Base-by-base conservation (phyloP, 257 asterid genomes). In the Penstemon davidsonii region DNA sequence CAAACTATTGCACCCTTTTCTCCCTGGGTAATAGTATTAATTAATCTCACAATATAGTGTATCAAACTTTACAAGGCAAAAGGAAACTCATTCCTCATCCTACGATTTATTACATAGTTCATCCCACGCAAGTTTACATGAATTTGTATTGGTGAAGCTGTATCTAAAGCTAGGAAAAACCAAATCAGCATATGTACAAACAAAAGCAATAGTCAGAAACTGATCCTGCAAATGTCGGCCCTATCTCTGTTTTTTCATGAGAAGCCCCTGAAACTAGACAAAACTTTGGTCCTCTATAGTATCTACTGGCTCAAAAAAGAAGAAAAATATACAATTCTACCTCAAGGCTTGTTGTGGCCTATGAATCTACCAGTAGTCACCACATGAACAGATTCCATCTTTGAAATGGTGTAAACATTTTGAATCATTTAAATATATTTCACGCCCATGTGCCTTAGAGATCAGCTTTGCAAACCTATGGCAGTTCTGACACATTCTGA, bases 301-400 rank as follows among this genome's bases (percentile, higher is more conserved):
- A 9, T 51, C 68, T 39, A 42, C 3, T 4, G 57, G 44, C 47
- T 38, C 76, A 39, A 56, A 72, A 46, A 55, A 6, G 41, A 13
- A 0, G 4, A 63, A 60, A 46, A 49, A 50, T 69, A 38, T 38
- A 41, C 11, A 62, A 59, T 7, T 53, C 33, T 67, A 60, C 69
- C 69, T 66, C 40, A 12, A 40, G 40, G 62, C 54, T 36, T 52
- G 5, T 59, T 13, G 12, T 5, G 45, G 36, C 25, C 6, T 5
- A 9, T 55, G 36, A 40, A 52, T 38, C 80, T 85, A 91, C 96
- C 97, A 91, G 77, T 88, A 91, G 47, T 85, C 86, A 25, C 85
- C 85, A 77, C 97, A 91, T 61, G 97, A 88, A 79, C 96, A 88
- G n/a, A 54, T 68, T 42, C 96, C 95, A n/a, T 83, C 53, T 61